Conservation (phyloP, 192 early-diverging fungal species). For the Gamsiella multidivaricata region DNA sequence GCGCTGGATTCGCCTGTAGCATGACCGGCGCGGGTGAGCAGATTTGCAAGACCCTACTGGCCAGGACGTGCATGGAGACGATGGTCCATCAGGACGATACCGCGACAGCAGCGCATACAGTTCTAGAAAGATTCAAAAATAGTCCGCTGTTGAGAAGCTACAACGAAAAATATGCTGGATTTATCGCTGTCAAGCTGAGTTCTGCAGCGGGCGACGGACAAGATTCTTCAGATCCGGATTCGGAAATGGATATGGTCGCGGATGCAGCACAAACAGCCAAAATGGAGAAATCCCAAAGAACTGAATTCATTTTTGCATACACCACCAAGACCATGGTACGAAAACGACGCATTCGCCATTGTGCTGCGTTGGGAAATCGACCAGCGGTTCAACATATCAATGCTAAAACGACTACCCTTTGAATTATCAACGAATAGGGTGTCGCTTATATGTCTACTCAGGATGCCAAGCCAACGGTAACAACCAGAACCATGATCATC, state of each 20-base stretch:
- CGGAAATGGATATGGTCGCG: not conserved
- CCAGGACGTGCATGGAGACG: slow-evolving; percentile 63
- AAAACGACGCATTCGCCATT: no score
- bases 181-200: slow-evolving; percentile 37
- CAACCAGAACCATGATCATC: no score
- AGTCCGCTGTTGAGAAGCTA: slow-evolving; percentile 35
- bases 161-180: slow-evolving; percentile 48
- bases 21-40: slow-evolving; percentile 87
- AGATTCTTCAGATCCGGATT: not conserved
- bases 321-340: slow-evolving; percentile 78
- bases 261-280: not conserved
- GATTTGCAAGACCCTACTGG: slow-evolving; percentile 80
- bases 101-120: not conserved
- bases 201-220: not conserved
- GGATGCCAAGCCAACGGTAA: slow-evolving; percentile 42
- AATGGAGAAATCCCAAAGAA: not conserved
- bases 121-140: slow-evolving; percentile 29
- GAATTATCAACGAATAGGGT: slow-evolving; percentile 4
- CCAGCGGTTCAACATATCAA: no score
- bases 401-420: not conserved
- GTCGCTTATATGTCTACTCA: slow-evolving; percentile 25
- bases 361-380: no score
- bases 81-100: slow-evolving; percentile 14
- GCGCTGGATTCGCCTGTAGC: slow-evolving; percentile 69
- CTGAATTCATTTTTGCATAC: slow-evolving; percentile 78